Evolutionary conservation across 257 asterid species (phyloP).

Genomic region (Orobanche coerulescens): DNA sequence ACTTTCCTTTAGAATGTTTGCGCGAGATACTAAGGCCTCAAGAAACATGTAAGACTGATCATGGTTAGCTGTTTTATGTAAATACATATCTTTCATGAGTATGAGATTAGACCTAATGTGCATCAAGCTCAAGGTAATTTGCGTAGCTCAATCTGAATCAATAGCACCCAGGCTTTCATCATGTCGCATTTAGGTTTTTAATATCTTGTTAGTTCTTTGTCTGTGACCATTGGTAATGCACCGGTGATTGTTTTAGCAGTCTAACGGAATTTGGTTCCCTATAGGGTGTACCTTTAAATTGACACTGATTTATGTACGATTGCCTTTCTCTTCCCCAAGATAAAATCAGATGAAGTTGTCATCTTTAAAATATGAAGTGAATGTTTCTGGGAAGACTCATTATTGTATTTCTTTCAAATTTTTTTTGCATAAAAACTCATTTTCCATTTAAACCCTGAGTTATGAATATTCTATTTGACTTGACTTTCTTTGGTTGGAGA

Average conservation of each 20-base stretch:
- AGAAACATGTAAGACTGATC: constrained; percentile 60
- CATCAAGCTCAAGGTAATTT: not conserved
- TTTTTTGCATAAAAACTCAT: not conserved
- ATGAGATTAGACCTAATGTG: constrained; percentile 7
- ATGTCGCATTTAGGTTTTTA: not conserved
- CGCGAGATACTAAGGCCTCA: constrained; percentile 92
- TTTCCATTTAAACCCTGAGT: not conserved
- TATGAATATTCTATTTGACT: constrained; percentile 8
- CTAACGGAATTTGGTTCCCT: constrained; percentile 7
- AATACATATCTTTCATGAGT: not conserved
- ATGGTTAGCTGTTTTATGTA: not conserved
- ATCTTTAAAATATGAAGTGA: not conserved
- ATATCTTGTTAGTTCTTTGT: not conserved
- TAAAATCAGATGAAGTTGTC: not conserved
- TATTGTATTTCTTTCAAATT: not conserved
- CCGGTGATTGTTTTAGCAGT: constrained; percentile 6
- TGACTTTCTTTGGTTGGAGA: constrained; percentile 9
- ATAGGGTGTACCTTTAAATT: not conserved
- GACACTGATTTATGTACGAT: constrained; percentile 3
- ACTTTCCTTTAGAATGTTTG: constrained; percentile 88
- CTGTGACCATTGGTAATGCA: constrained; percentile 3
- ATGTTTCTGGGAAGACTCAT: not conserved
- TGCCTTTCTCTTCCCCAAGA: not conserved
- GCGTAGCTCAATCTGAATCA: not conserved
- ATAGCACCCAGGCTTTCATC: constrained; percentile 9